Base-by-base conservation (phyloP, 805 yeast species). In the Limtongozyma cylindracea region DNA sequence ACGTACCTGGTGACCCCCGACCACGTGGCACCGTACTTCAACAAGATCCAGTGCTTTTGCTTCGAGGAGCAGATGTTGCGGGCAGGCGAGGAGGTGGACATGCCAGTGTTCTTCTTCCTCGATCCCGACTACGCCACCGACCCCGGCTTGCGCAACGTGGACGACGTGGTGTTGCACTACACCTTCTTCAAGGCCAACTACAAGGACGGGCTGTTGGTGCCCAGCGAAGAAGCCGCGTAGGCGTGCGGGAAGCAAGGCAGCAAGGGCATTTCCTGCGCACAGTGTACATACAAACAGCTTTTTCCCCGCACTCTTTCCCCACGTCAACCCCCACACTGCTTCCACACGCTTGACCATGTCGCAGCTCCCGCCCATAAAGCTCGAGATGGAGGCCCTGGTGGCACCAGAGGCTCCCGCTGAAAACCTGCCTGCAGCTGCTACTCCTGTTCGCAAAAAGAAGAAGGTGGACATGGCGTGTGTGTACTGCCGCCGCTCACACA, bases 11-110 rank as follows among this genome's bases (percentile, higher is more conserved):
- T 88, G 21, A 65, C 92, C 0, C 98, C 98, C 0, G 95, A 88
- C 32, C 84, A 77, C 34, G 92, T 88, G 5, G 92, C 96, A 1
- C 93, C 78, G 4, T 88, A 84, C 45, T 88, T 88, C 52, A 78
- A 78, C 50, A 88, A 88, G 46, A 88, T 88, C 37, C 98, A 88
- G 44, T 88, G 98, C 45, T 88, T 88, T 49, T 88, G 98, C 40
- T 88, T 88, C 38, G 98, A 88, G 49, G 98, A 88, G 42, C 98
- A 88, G 45, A 62, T 76, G 43, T 53, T 88, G 30, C 59, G 67
- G 24, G 93, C 95, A 3, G 95, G 95, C 6, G 98, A 88, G 46
- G 95, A 88, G 40, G 91, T 88, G 10, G 98, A 88, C 40, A 88
- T 88, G 98, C 98, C 98, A 0, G 77, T 88, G 6, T 88, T 88